Evolutionary conservation across 2,329 filamentous ascomycete species (phyloP), one percentile per base, ranked within the genome.

Genomic region (Septoria petroselini): DNA sequence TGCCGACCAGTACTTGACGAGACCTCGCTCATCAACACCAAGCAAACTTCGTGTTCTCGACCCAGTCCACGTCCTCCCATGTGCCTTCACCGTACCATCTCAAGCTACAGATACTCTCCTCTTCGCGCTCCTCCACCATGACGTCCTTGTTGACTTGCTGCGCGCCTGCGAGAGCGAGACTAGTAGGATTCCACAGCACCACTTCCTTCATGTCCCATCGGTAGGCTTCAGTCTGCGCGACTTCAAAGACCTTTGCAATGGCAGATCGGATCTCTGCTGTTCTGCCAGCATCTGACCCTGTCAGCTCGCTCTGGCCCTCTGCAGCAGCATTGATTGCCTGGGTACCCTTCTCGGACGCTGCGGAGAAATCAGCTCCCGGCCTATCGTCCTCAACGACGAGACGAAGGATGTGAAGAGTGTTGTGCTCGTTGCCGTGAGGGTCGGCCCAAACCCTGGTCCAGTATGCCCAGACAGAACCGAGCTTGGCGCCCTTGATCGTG

Each of bases 111-210:
- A 91, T 86, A 65, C 84, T 88, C 45, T 84, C 78, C 41, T 69
- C 71, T 47, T 89, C 80, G 27, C 87, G 72, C 48, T 79, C 72
- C 15, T 76, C 65, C 12, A 88, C 59, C 7, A 74, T 75, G 2
- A 72, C 69, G 19, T 62, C 64, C 31, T 74, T 68, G 1, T 83
- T 69, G 33, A 85, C 60, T 12, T 57, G 59, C 57, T 65, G 61
- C 8, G 69, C 73, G 34, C 71, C 75, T 21, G 68, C 67, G 23
- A 76, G 48, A 9, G 69, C 66, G 55, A 64, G 66, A 66, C 79
- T 72, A 3, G 78, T 78, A 0, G 91, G 90, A 64, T 93, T 95
- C 91, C 91, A 97, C 43, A 91, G 73, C 65, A 90, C 79, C 3
- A 95, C 80, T 38, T 81, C 76, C 33, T 76, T 74, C 71, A 88